Percentiles rank a stretch among this genome's conserved stretches.
Evolutionary conservation across 169 alveolate genomes (phyloP).

Genomic region (Perkinsus olseni): DNA sequence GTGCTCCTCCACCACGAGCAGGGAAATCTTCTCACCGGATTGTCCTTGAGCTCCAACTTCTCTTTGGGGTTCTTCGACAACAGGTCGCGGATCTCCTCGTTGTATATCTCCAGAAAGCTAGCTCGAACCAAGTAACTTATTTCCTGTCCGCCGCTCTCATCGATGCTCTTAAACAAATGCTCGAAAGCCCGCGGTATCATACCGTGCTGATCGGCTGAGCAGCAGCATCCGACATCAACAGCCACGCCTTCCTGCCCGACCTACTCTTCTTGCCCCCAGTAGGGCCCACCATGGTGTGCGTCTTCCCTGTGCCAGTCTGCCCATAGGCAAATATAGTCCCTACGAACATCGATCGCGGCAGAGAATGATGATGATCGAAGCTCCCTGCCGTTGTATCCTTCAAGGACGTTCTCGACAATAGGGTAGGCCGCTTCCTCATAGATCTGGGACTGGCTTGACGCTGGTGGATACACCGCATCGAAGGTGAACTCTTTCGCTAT

Average conservation of each 20-base stretch:
- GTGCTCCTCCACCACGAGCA: background rate
- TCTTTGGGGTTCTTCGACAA: conserved; percentile 60
- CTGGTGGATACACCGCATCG: conserved; percentile 37
- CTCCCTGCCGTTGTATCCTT: conserved; percentile 74
- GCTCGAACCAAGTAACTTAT: conserved; percentile 53
- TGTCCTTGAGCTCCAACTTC: conserved; percentile 73
- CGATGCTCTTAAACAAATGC: conserved; percentile 67
- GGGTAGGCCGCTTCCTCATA: conserved; percentile 80
- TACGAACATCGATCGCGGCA: conserved; percentile 64
- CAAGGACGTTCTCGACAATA: conserved; percentile 78
- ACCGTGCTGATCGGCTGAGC: conserved; percentile 53
- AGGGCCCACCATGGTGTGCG: conserved; percentile 90
- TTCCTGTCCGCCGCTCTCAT: conserved; percentile 33
- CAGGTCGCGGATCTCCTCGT: conserved; percentile 81
- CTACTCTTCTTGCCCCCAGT: conserved; percentile 52
- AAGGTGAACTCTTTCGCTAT: conserved; percentile 27
- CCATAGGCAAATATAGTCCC: conserved; percentile 92
- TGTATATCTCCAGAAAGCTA: conserved; percentile 86
- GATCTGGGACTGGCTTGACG: conserved; percentile 47
- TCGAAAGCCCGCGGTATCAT: conserved; percentile 81
- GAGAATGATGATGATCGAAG: too few species aligned
- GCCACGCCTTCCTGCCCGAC: background rate
- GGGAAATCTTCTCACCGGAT: background rate
- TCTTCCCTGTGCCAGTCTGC: conserved; percentile 95
- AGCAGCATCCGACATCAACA: background rate